Evolutionary conservation across 108 stramenopile genomes (phyloP), one percentile per base, ranked within the genome.

Genomic region (Skeletonema grethae): DNA sequence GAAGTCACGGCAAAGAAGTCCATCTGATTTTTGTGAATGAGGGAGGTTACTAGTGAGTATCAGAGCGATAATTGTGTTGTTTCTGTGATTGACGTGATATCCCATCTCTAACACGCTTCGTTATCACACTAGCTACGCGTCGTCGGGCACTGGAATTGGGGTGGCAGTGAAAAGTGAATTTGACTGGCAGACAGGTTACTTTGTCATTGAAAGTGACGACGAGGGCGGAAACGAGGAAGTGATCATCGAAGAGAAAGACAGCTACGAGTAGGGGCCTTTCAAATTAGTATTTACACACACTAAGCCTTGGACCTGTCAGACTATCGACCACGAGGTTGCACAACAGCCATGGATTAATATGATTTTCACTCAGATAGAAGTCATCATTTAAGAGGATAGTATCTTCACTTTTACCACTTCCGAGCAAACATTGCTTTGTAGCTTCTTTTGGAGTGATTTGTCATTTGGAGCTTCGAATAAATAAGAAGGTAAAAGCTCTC

Each of bases 11-110:
- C 43, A 81, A 84, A 1, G 64, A 69, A 46, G 80, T 94, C 12
- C 65, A 84, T 25, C 61, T 91, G 20, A 88, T 95, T 46, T 95
- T 93, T 74, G 83, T 95, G 31, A 95, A 95, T 69, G 95, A 95
- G 63, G 95, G 86, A 35, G 95, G 91, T 43, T 95, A 95, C 63
- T 95, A 93, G 82, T 75, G 3, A 90, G 89, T 59, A 79, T 11
- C 9, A 38, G 36, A 38, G 36, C 10, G 36, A 8, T 38, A 9
- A 38, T 38, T 9, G 11, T 38, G 1, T 38, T 11, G 72, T 15
- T 46, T 10, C 11, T 38, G 34, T 16, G 25, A 28, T 11, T 16
- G 30, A 20, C 41, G 12, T 63, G 35, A 38, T 41, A 22, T 18
- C 39, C 43, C 18, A 6, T 64, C 12, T 64, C 20, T 10, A 24